Evolutionary conservation across 495 filamentous ascomycete genomes (phyloP).

Genomic region (Annulohypoxylon maeteangense): DNA sequence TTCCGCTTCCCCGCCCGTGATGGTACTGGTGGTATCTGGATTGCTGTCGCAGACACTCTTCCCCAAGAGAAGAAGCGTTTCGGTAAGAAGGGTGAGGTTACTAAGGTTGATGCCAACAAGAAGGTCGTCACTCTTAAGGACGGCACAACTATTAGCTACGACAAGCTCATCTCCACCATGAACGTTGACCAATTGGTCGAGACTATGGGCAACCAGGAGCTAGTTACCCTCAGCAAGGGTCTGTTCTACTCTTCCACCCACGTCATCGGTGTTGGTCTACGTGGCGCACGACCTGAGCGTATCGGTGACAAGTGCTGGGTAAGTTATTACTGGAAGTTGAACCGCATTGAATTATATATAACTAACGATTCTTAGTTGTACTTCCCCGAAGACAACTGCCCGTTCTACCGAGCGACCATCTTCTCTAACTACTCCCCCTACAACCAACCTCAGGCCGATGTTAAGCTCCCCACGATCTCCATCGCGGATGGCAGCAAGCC

Average conservation of each 20-base stretch:
- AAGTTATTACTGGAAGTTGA: conserved; percentile 43
- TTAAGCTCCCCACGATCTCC: conserved; percentile 87
- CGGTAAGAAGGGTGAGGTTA: conserved; percentile 84
- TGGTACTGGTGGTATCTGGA: conserved; percentile 99
- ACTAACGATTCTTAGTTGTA: conserved; percentile 72
- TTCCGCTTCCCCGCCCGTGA: conserved; percentile 98
- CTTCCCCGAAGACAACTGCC: conserved; percentile 99
- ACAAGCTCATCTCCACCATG: conserved; percentile 96
- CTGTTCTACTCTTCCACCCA: conserved; percentile 98
- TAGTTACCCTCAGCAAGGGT: conserved; percentile 84
- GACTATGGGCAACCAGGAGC: conserved; percentile 85
- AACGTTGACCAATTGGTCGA: conserved; percentile 90
- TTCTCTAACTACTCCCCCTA: conserved; percentile 99
- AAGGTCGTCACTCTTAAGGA: conserved; percentile 85
- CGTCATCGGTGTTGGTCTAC: conserved; percentile 95
- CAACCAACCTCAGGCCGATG: conserved; percentile 88
- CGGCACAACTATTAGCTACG: conserved; percentile 90
- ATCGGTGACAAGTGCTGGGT: conserved; percentile 99
- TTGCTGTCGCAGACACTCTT: conserved; percentile 92
- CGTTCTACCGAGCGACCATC: conserved; percentile 99
- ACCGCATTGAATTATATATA: conserved; percentile 24
- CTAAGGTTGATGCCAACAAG: conserved; percentile 82
- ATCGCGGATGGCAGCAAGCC: conserved; percentile 87
- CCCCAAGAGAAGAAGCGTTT: conserved; percentile 91
- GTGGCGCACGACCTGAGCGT: conserved; percentile 89